These are phyloP conservation scores for Stylonectria norvegica DNA, from an alignment of 2,329 filamentous ascomycete genomes.

Conservation along the genomic window DNA sequence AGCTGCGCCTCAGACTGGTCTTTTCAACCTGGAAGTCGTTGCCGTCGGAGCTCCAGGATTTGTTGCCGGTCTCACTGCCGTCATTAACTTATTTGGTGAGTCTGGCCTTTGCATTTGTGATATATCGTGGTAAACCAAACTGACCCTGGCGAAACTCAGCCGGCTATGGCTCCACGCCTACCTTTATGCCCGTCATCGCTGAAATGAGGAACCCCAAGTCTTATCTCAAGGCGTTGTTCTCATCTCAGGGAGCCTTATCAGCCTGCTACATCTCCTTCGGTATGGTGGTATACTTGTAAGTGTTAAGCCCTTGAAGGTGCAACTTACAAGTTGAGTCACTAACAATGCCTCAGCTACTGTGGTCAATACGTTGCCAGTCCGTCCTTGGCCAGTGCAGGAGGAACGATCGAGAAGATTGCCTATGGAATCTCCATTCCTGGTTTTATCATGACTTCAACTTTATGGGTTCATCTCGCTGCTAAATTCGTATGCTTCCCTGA, in stretches of 20 bases:
- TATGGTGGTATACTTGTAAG: constrained; percentile 19
- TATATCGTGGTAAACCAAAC: too few relatives aligned
- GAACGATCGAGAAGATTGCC: constrained; percentile 19
- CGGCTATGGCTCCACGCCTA: constrained; percentile 19
- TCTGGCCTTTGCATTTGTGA: too few relatives aligned
- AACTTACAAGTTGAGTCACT: background rate
- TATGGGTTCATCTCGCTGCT: constrained; percentile 24
- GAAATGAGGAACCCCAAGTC: constrained; percentile 18
- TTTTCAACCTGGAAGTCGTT: constrained; percentile 30
- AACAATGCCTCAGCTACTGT: constrained; percentile 31
- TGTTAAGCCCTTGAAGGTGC: background rate
- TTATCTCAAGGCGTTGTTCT: constrained; percentile 17
- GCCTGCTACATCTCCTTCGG: constrained; percentile 16
- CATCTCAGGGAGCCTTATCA: constrained; percentile 12
- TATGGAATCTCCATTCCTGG: constrained; percentile 24
- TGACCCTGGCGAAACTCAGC: too few relatives aligned
- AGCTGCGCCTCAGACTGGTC: constrained; percentile 16
- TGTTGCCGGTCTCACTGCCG: constrained; percentile 21
- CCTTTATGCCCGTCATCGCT: constrained; percentile 24
- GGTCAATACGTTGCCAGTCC: constrained; percentile 43
- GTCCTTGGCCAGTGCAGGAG: constrained; percentile 34
- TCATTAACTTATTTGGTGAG: constrained; percentile 25
- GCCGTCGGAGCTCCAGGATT: constrained; percentile 20
- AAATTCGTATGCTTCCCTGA: constrained; percentile 10
- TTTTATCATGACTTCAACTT: constrained; percentile 23